phyloP scores from a whole-genome alignment of 2,329 filamentous ascomycete species.

The Pseudogymnoascus sp. region DNA sequence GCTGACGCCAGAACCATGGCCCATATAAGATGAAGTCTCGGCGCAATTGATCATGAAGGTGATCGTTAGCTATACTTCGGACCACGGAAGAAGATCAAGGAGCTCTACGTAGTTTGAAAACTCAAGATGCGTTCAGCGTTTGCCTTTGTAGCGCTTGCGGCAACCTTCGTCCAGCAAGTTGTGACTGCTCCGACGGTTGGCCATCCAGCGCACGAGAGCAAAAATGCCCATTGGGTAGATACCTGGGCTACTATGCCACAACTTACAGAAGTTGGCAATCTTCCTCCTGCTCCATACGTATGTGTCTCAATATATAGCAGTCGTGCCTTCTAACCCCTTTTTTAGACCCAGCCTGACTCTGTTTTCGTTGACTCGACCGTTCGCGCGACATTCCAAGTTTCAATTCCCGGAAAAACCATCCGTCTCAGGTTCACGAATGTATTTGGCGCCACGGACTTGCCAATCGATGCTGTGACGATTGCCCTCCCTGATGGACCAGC shows the following conservation, averaged over 20 bases:
- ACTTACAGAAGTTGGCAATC: constrained; percentile 51
- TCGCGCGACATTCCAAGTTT: constrained; percentile 51
- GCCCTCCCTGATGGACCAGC: constrained; percentile 45
- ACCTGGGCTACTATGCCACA: constrained; percentile 61
- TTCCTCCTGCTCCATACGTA: constrained; percentile 53
- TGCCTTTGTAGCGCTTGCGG: background rate
- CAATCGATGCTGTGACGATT: constrained; percentile 48
- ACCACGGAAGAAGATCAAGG: background rate
- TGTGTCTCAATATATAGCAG: constrained; percentile 19
- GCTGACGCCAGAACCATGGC: background rate
- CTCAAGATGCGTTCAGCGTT: background rate
- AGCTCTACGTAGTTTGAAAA: background rate
- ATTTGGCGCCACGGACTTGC: constrained; percentile 48
- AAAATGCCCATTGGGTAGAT: constrained; percentile 47
- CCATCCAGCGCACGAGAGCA: background rate
- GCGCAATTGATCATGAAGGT: background rate
- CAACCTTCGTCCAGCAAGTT: background rate
- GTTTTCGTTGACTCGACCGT: constrained; percentile 52
- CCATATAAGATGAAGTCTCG: background rate
- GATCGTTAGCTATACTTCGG: background rate
- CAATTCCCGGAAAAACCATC: constrained; percentile 42
- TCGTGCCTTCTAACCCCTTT: constrained; percentile 12
- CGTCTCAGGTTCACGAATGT: constrained; percentile 53
- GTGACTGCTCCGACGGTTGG: background rate
- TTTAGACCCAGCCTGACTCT: constrained; percentile 40